A percentile compares a stretch with the other conserved stretches of the same genome.
phyloP scores from a whole-genome alignment of 257 asterid genomes.

The Parsonsia alboflavescens region DNA sequence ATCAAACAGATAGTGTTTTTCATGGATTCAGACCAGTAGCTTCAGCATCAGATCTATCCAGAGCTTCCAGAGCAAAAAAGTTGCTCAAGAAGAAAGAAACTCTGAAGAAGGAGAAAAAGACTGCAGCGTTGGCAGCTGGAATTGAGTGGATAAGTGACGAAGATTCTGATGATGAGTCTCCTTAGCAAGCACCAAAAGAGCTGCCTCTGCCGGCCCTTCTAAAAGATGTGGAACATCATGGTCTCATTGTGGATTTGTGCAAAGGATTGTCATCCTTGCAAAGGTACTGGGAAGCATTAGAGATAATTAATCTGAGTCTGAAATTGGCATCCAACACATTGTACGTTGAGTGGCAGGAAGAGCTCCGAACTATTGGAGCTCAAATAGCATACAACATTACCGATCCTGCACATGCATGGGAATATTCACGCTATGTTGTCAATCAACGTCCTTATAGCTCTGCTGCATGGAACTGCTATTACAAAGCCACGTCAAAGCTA shows the following conservation, averaged over 20 bases:
- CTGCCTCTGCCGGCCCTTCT: slow-evolving; percentile 75
- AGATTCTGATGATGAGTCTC: slow-evolving; percentile 72
- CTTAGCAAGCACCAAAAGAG: slow-evolving; percentile 45
- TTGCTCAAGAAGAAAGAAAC: slow-evolving; percentile 53
- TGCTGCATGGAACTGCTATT: slow-evolving; percentile 89
- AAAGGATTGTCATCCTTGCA: slow-evolving; percentile 56
- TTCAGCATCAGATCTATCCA: slow-evolving; percentile 63
- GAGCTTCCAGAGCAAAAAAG: slow-evolving; percentile 73
- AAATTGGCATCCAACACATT: slow-evolving; percentile 50
- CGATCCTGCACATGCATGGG: slow-evolving; percentile 74
- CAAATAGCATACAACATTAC: slow-evolving; percentile 56
- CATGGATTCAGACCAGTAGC: slow-evolving; percentile 70
- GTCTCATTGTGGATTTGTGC: slow-evolving; percentile 69
- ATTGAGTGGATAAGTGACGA: slow-evolving; percentile 74
- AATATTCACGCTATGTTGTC: slow-evolving; percentile 57
- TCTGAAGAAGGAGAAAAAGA: slow-evolving; percentile 51
- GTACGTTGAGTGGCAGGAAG: slow-evolving; percentile 51
- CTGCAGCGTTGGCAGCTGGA: slow-evolving; percentile 85
- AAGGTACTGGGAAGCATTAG: slow-evolving; percentile 71
- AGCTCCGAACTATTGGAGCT: slow-evolving; percentile 73
- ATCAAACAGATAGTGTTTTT: slow-evolving; percentile 55
- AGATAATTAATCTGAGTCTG: slow-evolving; percentile 61
- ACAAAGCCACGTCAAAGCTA: slow-evolving; percentile 57
- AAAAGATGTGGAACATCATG: slow-evolving; percentile 55
- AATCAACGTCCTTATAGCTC: slow-evolving; percentile 64